Evolutionary conservation across 1,139 yeast species (phyloP), one percentile per base, ranked within the genome.

Genomic region (Sugiyamaella pinicola): DNA sequence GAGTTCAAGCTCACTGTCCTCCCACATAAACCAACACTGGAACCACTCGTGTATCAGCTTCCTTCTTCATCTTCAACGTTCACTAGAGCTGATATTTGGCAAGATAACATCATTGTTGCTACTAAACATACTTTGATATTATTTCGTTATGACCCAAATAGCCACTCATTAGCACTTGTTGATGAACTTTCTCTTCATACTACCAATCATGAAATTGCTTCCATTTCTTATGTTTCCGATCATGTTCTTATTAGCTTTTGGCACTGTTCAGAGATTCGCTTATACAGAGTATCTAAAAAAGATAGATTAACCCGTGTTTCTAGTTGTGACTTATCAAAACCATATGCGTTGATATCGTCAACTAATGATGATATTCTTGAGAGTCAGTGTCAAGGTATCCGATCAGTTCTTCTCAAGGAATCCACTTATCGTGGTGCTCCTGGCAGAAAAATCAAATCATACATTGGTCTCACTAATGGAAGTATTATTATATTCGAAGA

Each of bases 401-500:
- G 49, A 24, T 41, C 45, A n/a, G 41, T 35, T 10, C 34, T 38
- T 19, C 29, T 21, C 33, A 37, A 28, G 12, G 44, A 26, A 19
- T 44, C 31, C 21, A 24, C 3, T 5, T 42, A 21, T 42, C 18
- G 24, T 12, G 51, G 38, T 4, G n/a, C 26, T 13, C 6, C 19
- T 4, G 9, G 26, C 26, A 41, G 22, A 6, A 19, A 31, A 15
- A 13, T 49, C 33, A 13, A 29, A 39, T 42, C 45, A 13, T 49
- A 21, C 24, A 22, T 49, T 8, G 53, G 53, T 28, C 43, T 49
- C 2, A 42, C 26, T 12, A 45, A 49, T 28, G 53, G 53, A 13
- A 26, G 17, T 12, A n/a, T 49, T 8, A 26, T 49, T 2, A 21
- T 37, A 13, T 49, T 31, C 34, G 49, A 35, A 5, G 41, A 38